Base-by-base conservation (phyloP, 768 basidiomycete genomes). In the Leucocoprinus leucothites region DNA sequence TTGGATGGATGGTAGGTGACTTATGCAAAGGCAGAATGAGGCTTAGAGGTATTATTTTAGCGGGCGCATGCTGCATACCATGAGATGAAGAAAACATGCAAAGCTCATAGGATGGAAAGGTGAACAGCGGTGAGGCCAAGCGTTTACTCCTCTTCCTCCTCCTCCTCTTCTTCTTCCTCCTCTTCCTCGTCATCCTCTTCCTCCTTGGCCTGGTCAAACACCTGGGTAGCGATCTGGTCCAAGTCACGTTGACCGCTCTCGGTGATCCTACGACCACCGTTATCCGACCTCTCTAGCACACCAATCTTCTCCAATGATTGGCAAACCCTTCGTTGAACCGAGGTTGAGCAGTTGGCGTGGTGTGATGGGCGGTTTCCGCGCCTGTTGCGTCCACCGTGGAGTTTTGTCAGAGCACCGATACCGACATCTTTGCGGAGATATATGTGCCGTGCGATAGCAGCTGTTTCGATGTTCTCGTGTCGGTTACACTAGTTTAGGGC, bases 301-400 rank as follows among this genome's bases (percentile, higher is more conserved):
- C 95, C 95, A 67, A 99, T 98, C 82, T 96, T 97, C 82, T 98
- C 96, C 64, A 98, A 80, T 44, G 94, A 86, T 77, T 99, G 96
- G 77, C 95, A 94, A 63, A 98, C 77, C 76, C 91, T 94, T 69
- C 95, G 89, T 74, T 98, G 94, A 48, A 98, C 91, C 55, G 87
- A 87, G 53, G 87, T 81, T 41, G 95, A 94, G 22, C 86, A 82
- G 68, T 89, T 81, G 54, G 82, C 86, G 77, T 98, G 96, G 79
- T 96, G 94, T 60, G 92, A 93, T 47, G 96, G 94, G 63, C 97
- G 89, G 84, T 94, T 92, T 49, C 97, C 97, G 58, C 97, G 91
- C 66, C 93, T 82, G 79, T 94, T 94, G 69, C 91, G 87, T 60
- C 91, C 91, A 72, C 97, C 97, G 77, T 98, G 94, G 40, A 98